Conservation (phyloP, 192 early-diverging fungal species). For the Dissophora ornata region DNA sequence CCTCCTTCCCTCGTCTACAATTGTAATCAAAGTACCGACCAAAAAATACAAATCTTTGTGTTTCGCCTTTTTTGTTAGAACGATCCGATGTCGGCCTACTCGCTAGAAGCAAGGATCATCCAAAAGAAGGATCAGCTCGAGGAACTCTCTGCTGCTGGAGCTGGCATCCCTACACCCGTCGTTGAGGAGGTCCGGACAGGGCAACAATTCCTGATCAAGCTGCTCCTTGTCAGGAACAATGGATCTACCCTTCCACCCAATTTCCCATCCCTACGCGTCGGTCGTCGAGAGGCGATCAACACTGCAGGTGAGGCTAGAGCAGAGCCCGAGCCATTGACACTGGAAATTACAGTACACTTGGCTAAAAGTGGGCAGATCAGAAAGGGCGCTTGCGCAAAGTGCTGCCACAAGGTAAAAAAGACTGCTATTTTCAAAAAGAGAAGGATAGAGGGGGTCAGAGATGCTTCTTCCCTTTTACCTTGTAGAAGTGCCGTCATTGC, state of each 20-base stretch:
- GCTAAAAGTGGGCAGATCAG: slow-evolving; percentile 36
- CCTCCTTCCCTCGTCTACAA: background rate
- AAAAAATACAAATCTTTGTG: no score
- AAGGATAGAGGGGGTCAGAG: no score
- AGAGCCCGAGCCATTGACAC: slow-evolving; percentile 43
- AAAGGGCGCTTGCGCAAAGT: slow-evolving; percentile 47
- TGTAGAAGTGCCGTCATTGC: no score
- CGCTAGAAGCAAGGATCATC: slow-evolving; percentile 38
- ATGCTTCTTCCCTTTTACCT: no score
- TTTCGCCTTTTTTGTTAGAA: background rate
- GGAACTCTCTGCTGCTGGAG: slow-evolving; percentile 31
- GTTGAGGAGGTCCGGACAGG: slow-evolving; percentile 49
- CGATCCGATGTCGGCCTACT: slow-evolving; percentile 27
- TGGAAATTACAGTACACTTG: slow-evolving; percentile 36
- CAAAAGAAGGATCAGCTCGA: slow-evolving; percentile 54
- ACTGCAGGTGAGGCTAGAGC: slow-evolving; percentile 34
- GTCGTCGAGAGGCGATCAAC: slow-evolving; percentile 41
- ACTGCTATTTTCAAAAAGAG: no score
- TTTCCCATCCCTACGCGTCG: slow-evolving; percentile 31
- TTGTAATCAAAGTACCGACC: no score
- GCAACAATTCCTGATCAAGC: slow-evolving; percentile 52
- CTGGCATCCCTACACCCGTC: slow-evolving; percentile 10
- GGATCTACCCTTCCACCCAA: background rate
- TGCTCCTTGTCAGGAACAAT: slow-evolving; percentile 26
- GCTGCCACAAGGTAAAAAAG: slow-evolving; percentile 50